These are phyloP conservation scores for Triticum monococcum DNA, from an alignment of 176 grass and related monocot genomes.

Conservation along the genomic window DNA sequence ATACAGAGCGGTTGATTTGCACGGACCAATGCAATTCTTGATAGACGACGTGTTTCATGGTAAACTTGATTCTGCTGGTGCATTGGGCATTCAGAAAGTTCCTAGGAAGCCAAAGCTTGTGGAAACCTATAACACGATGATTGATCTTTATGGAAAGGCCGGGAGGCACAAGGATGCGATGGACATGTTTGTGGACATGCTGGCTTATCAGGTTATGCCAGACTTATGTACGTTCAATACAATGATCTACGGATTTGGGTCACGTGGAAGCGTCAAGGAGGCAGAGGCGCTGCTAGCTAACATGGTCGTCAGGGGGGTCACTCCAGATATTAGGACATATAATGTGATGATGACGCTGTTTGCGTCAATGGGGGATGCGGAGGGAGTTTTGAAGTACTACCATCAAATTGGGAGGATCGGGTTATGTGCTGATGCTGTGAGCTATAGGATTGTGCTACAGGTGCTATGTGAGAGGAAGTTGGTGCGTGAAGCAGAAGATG, in stretches of 20 bases:
- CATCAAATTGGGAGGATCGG: slow-evolving; percentile 31
- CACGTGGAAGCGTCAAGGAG: slow-evolving; percentile 31
- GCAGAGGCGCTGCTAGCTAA: slow-evolving; percentile 48
- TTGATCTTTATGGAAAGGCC: slow-evolving; percentile 70
- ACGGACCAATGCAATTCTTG: slow-evolving; percentile 48
- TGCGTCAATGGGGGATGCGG: slow-evolving; percentile 44
- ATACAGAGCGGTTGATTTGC: slow-evolving; percentile 21
- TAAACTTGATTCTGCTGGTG: slow-evolving; percentile 4
- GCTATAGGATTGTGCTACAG: slow-evolving; percentile 65
- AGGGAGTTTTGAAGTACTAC: slow-evolving; percentile 47
- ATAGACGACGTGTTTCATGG: slow-evolving; percentile 37
- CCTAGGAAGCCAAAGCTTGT: slow-evolving; percentile 46
- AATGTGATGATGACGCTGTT: slow-evolving; percentile 65
- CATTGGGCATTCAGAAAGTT: not conserved
- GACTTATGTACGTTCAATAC: slow-evolving; percentile 65
- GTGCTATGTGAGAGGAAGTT: slow-evolving; percentile 52
- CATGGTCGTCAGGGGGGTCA: slow-evolving; percentile 47
- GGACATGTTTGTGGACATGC: slow-evolving; percentile 54
- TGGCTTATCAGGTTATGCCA: slow-evolving; percentile 32
- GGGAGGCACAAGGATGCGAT: slow-evolving; percentile 52
- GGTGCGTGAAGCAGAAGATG: slow-evolving; percentile 38
- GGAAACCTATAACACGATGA: slow-evolving; percentile 58
- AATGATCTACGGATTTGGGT: slow-evolving; percentile 55
- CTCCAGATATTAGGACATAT: slow-evolving; percentile 55
- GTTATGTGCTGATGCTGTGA: slow-evolving; percentile 53